A percentile compares a stretch with the other conserved stretches of the same genome.
Evolutionary conservation across 108 stramenopile species (phyloP).

Genomic region (Bacterosira constricta): DNA sequence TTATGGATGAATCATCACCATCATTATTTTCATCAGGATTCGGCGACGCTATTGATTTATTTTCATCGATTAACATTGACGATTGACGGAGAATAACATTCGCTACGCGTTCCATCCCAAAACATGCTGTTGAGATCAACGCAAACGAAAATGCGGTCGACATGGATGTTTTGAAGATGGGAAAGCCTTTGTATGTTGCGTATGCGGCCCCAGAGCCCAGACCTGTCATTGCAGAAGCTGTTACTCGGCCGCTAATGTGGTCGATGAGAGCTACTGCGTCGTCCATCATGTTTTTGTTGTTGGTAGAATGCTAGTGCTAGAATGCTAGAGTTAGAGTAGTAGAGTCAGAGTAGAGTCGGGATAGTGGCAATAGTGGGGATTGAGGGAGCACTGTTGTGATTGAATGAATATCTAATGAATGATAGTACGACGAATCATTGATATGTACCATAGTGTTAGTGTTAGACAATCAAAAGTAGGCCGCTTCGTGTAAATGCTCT

Average conservation of each 20-base stretch:
- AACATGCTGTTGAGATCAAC: conserved; percentile 66
- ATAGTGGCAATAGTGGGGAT: too few relatives aligned
- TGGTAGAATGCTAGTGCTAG: too few relatives aligned
- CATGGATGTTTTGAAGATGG: conserved; percentile 49
- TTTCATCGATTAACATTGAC: background rate
- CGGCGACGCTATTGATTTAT: background rate
- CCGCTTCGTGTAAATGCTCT: too few relatives aligned
- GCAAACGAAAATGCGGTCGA: conserved; percentile 59
- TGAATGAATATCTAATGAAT: too few relatives aligned
- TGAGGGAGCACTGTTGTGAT: too few relatives aligned
- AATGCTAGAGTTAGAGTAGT: too few relatives aligned
- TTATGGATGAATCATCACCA: conserved; percentile 2
- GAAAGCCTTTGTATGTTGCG: conserved; percentile 56
- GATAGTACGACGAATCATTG: too few relatives aligned
- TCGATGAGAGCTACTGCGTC: conserved; percentile 34
- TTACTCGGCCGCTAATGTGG: conserved; percentile 58
- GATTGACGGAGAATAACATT: conserved; percentile 30
- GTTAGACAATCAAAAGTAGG: too few relatives aligned
- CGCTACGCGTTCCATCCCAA: conserved; percentile 61
- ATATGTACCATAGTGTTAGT: too few relatives aligned
- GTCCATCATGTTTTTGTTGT: conserved; percentile 32
- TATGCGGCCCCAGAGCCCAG: conserved; percentile 53
- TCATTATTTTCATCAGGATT: background rate
- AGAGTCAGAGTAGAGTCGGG: too few relatives aligned
- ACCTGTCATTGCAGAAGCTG: conserved; percentile 46